Base-by-base conservation (phyloP, 305 asterid genomes). In the Rubia balearica region DNA sequence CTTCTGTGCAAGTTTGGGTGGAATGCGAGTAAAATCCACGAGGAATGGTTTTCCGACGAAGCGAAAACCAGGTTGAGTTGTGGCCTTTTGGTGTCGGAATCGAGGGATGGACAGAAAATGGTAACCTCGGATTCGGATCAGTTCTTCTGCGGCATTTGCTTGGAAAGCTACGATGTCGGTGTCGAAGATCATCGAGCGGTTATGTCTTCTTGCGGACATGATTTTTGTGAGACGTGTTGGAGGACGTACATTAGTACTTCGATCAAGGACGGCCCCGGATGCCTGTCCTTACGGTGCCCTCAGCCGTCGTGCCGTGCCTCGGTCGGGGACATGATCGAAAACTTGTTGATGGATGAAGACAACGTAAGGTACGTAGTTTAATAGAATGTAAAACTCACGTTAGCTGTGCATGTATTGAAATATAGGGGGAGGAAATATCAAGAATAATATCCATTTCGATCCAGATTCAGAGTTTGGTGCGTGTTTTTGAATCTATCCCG, bases 271-370 rank as follows among this genome's bases (percentile, higher is more conserved):
- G 96, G 97, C 65, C 87, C 90, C 67, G 94, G 94, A 70, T 89
- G 96, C 77, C 79, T 89, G 84, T 82, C 71, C 82, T 76, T 89
- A 77, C 87, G 88, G 30, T 91, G 97, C 70, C 97, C 97, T 60
- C 87, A 86, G 79, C 97, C 95, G 77, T 83, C 89, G 59, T 90
- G 96, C 75, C 80, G 84, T 40, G 97, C 90, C 60, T 89, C 93
- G 42, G 75, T 90, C 69, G 91, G 88, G 69, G 90, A 88, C 74
- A 85, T 90, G 96, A 87, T 90, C 80, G 27, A 22, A 1, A 17
- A 4, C 22, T 21, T 51, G 22, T 6, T 21, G 10, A 6, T 21
- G 10, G 59, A 6, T 5, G 9, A 17, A 6, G 21, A 7, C 59
- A 17, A 1, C 38, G 3, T 33, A 33, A 33, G 38, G 38, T 33